Conservation (phyloP, 1,284 basidiomycete species). For the Cutaneotrichosporon mucoides region DNA sequence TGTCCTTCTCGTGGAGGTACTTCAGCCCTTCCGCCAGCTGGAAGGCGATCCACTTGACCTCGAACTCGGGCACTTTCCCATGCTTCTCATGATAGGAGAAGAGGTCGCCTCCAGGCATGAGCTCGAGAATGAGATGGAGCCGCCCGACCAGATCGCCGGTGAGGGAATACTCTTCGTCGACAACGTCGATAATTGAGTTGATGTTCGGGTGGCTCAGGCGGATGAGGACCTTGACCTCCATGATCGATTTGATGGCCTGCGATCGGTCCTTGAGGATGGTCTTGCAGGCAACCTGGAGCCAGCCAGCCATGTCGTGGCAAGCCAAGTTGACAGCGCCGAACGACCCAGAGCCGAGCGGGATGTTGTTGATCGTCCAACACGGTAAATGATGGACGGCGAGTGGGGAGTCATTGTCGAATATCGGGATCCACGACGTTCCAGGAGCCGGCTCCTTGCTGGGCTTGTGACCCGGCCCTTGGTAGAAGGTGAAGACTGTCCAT, state of each 20-base stretch:
- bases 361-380: conserved; percentile 21
- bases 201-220: conserved; percentile 73
- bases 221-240: conserved; percentile 69
- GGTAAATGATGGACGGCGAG: not conserved
- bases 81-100: conserved; percentile 68
- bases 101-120: conserved; percentile 71
- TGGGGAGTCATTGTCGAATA: not conserved
- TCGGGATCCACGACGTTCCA: not conserved
- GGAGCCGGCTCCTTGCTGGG: not conserved
- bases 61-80: conserved; percentile 60
- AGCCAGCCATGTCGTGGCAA: conserved; percentile 57
- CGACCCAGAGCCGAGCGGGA: conserved; percentile 55
- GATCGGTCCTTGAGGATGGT: conserved; percentile 53
- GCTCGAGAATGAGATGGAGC: conserved; percentile 65
- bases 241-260: conserved; percentile 43
- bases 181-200: conserved; percentile 65
- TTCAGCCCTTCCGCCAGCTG: conserved; percentile 67
- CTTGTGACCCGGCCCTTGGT: conserved; percentile 8
- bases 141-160: conserved; percentile 25
- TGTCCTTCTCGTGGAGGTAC: conserved; percentile 67
- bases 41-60: conserved; percentile 76
- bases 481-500: conserved; percentile 11
- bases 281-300: conserved; percentile 74
- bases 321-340: conserved; percentile 76
- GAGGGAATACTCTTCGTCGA: conserved; percentile 51